Percentiles rank a stretch among this genome's conserved stretches.
These are phyloP conservation scores for Actinomortierella wolfii DNA, from an alignment of 371 early-diverging fungal species.

Conservation along the genomic window DNA sequence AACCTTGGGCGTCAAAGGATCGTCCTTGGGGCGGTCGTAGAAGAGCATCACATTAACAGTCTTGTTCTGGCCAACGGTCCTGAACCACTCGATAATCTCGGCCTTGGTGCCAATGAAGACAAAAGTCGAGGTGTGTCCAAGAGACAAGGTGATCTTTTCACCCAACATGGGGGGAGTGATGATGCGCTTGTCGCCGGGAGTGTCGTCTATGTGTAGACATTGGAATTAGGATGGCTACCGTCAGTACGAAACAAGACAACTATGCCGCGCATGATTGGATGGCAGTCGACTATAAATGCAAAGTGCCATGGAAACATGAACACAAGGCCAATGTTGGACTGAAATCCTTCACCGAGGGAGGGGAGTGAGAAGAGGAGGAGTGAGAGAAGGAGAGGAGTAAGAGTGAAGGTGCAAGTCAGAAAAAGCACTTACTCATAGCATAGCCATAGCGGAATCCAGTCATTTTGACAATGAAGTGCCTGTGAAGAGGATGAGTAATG, in stretches of 20 bases:
- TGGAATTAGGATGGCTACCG: no score
- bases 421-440: conserved; percentile 29
- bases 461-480: not conserved
- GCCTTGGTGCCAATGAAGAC: conserved; percentile 41
- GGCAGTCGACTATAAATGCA: no score
- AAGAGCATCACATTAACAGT: conserved; percentile 28
- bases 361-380: no score
- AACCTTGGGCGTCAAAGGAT: conserved; percentile 16
- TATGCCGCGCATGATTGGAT: no score
- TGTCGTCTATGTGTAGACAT: conserved; percentile 8
- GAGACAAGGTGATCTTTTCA: conserved; percentile 36
- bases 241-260: no score
- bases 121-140: conserved; percentile 43
- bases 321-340: no score
- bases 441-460: conserved; percentile 25
- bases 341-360: no score
- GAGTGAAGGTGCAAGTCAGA: no score
- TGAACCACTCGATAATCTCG: conserved; percentile 41
- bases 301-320: no score
- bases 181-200: conserved; percentile 32
- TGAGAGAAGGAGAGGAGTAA: no score
- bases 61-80: conserved; percentile 26
- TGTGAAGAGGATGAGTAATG: not conserved
- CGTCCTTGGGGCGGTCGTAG: conserved; percentile 14
- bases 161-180: conserved; percentile 43